Evolutionary conservation across 1,284 basidiomycete species (phyloP).

Genomic region (Boletus austroedulis): DNA sequence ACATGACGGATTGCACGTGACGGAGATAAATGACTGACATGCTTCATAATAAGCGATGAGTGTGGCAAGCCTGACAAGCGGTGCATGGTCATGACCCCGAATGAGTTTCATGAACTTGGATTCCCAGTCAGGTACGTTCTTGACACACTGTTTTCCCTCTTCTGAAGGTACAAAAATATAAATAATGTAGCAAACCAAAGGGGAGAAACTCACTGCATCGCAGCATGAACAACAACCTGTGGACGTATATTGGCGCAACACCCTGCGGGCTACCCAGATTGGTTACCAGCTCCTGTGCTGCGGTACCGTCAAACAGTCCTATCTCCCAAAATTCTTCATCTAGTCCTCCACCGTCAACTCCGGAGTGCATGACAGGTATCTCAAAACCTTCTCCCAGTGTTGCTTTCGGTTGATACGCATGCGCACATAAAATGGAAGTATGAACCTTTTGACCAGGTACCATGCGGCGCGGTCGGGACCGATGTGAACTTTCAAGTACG

Average conservation of each 20-base stretch:
- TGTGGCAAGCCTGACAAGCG: conserved; percentile 21
- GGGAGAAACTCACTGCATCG: conserved; percentile 18
- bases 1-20: background rate
- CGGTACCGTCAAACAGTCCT: conserved; percentile 24
- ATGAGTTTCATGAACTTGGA: conserved; percentile 13
- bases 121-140: conserved; percentile 13
- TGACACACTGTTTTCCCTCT: conserved; percentile 25
- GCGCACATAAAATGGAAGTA: conserved; percentile 30
- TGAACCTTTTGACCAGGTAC: conserved; percentile 34
- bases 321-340: conserved; percentile 27
- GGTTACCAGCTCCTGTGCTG: conserved; percentile 16
- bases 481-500: conserved; percentile 16
- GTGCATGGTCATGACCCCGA: background rate
- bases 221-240: conserved; percentile 30
- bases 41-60: conserved; percentile 29
- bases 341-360: conserved; percentile 3
- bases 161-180: conserved; percentile 2
- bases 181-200: background rate
- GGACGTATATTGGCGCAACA: conserved; percentile 20
- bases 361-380: conserved; percentile 14
- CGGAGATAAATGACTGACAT: conserved; percentile 9
- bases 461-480: conserved; percentile 23
- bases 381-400: conserved; percentile 28
- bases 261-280: conserved; percentile 11
- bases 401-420: conserved; percentile 26